Evolutionary conservation across 805 yeast species (phyloP), one percentile per base, ranked within the genome.

Genomic region (Sungouiozyma ichnusensis): DNA sequence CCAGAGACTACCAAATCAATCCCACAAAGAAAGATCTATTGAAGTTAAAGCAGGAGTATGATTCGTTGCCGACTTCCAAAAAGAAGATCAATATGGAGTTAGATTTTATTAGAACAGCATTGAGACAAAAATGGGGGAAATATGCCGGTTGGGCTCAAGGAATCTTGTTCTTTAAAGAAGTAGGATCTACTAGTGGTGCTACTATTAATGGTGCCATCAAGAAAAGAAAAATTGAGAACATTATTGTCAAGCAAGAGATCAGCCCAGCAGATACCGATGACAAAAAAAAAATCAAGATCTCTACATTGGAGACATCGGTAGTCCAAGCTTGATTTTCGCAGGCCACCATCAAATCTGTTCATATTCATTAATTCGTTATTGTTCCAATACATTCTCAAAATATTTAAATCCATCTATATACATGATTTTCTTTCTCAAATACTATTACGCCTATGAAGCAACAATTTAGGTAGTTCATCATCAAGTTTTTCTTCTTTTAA

Each of bases 121-220:
- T 90, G 57, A 68, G 72, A 36, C 68, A 69, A 0, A 64, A 79
- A 36, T 92, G 96, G 90, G 97, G 96, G 0, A 74, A 74, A 1
- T 83, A 82, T 57, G 97, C 98, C 2, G 98, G 98, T 0, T 92
- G 98, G 98, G 97, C 97, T 0, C 98, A 90, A 55, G 82, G 90
- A n/a, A 86, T 90, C 9, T 67, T 88, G 44, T 88, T 88, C 62
- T 81, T 97, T 0, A 85, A 87, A 4, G 96, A 87, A 55, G 69
- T 88, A 39, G 87, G 83, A 45, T 68, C 85, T 44, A 74, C 83
- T 42, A 80, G 79, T 53, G 92, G 92, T 1, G 62, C 77, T 15
- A 79, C 77, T 45, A 49, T 58, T 14, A 41, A 42, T 17, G 61
- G 57, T 17, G 46, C 49, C 11, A 49, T 53, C 3, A 53, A 50